Evolutionary conservation across 169 alveolate species (phyloP), one percentile per base, ranked within the genome.

Genomic region (Cryptosporidium andersoni): DNA sequence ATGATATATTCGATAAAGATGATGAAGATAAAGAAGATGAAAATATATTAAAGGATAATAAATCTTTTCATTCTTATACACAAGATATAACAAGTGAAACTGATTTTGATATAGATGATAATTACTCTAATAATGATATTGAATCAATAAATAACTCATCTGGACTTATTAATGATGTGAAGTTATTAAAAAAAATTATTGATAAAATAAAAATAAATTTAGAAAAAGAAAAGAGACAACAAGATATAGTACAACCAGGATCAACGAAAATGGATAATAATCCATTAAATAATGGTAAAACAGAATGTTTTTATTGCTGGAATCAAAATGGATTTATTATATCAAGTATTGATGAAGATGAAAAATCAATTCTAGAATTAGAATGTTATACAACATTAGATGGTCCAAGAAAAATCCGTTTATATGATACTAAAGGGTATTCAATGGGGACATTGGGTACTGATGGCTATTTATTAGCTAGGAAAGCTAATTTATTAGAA

Each of bases 341-440:
- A n/a, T 74, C 55, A 36, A 34, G 56, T 4, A 60, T 74, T 9
- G 85, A 74, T 58, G 85, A 74, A 2, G 58, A 60, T 1, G 85
- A 49, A 74, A 74, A 51, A 43, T 68, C 85, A 5, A 45, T 48
- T 4, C 40, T 74, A 58, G 85, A 74, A 40, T 45, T 74, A 68
- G 85, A 74, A 43, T 74, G 85, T 58, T 74, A 74, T 12, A 74
- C 42, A 58, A 58, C 85, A 45, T 43, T 74, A 14, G 85, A 74
- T 58, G 85, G 85, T 36, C 85, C 85, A 39, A 74, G 60, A 51
- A 74, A 74, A 49, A 25, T 74, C 45, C 56, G 67, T 34, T 52
- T 74, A 40, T 74, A 74, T 34, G 85, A 74, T 55, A 74, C 85
- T 8, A 74, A 74, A 42, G 85, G 85, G 14, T 74, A 47, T 60